Evolutionary conservation across 2,329 filamentous ascomycete species (phyloP).

Genomic region (Botrytis porri): DNA sequence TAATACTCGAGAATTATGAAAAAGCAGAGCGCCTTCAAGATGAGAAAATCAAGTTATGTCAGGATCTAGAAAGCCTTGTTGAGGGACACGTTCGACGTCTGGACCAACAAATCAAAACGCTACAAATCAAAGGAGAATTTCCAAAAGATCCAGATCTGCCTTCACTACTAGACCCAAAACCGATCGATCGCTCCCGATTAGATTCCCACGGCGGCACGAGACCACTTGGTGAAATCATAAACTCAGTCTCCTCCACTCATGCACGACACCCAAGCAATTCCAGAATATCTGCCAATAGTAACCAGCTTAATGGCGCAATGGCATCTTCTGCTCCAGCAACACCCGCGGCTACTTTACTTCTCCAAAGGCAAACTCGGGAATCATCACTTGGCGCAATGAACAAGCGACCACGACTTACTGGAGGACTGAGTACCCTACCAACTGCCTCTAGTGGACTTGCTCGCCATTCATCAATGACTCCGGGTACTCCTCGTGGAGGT

Average conservation of each 20-base stretch:
- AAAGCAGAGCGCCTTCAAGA: conserved; percentile 68
- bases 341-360: conserved; percentile 58
- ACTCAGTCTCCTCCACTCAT: conserved; percentile 29
- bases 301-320: conserved; percentile 26
- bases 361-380: conserved; percentile 56
- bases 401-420: conserved; percentile 48
- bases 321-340: conserved; percentile 56
- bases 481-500: conserved; percentile 56
- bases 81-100: conserved; percentile 62
- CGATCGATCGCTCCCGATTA: conserved; percentile 43
- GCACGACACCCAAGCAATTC: conserved; percentile 35
- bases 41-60: conserved; percentile 69
- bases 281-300: conserved; percentile 28
- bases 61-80: conserved; percentile 58
- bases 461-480: conserved; percentile 60
- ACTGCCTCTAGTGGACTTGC: conserved; percentile 57
- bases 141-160: conserved; percentile 55
- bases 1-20: conserved; percentile 65
- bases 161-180: conserved; percentile 59
- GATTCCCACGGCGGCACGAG: conserved; percentile 26
- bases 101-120: conserved; percentile 60
- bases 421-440: conserved; percentile 46
- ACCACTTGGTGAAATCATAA: conserved; percentile 31
- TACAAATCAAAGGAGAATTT: conserved; percentile 57
- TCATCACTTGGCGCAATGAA: conserved; percentile 57